phyloP scores from a whole-genome alignment of 805 yeast genomes.

The Candida easanensis region DNA sequence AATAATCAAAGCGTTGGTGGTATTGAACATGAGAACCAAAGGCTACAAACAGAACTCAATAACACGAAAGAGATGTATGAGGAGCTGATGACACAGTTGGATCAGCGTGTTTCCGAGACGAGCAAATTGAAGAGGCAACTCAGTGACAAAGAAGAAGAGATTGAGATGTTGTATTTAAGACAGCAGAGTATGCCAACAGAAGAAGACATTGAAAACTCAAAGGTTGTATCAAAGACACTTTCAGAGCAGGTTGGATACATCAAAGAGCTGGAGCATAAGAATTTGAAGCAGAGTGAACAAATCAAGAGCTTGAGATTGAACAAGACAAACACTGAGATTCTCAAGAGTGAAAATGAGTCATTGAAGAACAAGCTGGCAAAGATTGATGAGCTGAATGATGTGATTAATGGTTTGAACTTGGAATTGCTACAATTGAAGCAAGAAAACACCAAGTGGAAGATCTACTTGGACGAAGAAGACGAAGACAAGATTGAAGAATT shows the following conservation, averaged over 20 bases:
- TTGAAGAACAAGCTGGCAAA: slow-evolving; percentile 37
- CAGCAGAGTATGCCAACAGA: slow-evolving; percentile 33
- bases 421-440: slow-evolving; percentile 47
- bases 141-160: slow-evolving; percentile 5
- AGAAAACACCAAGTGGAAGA: slow-evolving; percentile 46
- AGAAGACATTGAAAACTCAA: slow-evolving; percentile 21
- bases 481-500: slow-evolving; percentile 33
- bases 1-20: background rate
- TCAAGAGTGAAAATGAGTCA: slow-evolving; percentile 52
- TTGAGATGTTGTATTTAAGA: slow-evolving; percentile 2
- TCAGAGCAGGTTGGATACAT: slow-evolving; percentile 43
- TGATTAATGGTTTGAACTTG: slow-evolving; percentile 46
- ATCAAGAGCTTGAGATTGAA: slow-evolving; percentile 47
- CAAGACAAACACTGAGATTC: slow-evolving; percentile 44
- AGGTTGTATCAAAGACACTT: slow-evolving; percentile 27
- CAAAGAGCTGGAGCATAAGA: slow-evolving; percentile 48
- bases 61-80: slow-evolving; percentile 7
- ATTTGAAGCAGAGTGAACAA: slow-evolving; percentile 50
- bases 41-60: slow-evolving; percentile 6
- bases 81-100: slow-evolving; percentile 6
- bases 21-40: background rate
- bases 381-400: slow-evolving; percentile 42
- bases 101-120: slow-evolving; percentile 6
- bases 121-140: background rate
- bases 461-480: slow-evolving; percentile 35